These are phyloP conservation scores for Cryphonectria japonica DNA, from an alignment of 2,329 filamentous ascomycete species.

Conservation along the genomic window DNA sequence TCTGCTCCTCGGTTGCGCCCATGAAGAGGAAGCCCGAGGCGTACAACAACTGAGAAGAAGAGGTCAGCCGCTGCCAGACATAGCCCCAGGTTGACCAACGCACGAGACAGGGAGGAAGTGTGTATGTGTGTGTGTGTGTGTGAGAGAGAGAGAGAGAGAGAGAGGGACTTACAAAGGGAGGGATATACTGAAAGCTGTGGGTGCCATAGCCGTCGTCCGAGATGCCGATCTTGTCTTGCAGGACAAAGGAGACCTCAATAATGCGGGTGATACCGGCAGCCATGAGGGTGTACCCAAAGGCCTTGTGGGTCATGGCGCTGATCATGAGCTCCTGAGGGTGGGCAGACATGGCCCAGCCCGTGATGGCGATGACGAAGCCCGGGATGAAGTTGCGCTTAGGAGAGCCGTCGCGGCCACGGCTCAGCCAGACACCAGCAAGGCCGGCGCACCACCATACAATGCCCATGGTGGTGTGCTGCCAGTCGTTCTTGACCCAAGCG, in stretches of 20 bases:
- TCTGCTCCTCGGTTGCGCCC: slow-evolving; percentile 96
- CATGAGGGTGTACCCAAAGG: slow-evolving; percentile 97
- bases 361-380: slow-evolving; percentile 86
- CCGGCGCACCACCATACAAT: slow-evolving; percentile 98
- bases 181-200: slow-evolving; percentile 63
- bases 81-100: neutral
- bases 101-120: too few relatives aligned
- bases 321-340: slow-evolving; percentile 85
- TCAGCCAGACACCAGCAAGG: slow-evolving; percentile 89
- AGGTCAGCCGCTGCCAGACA: slow-evolving; percentile 25
- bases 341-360: slow-evolving; percentile 92
- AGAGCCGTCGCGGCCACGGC: slow-evolving; percentile 76
- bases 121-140: too few relatives aligned
- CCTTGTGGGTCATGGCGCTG: slow-evolving; percentile 83
- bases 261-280: slow-evolving; percentile 81
- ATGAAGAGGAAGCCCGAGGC: slow-evolving; percentile 96
- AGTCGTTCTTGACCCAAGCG: slow-evolving; percentile 88
- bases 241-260: slow-evolving; percentile 87
- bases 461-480: slow-evolving; percentile 99
- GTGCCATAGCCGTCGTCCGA: slow-evolving; percentile 70
- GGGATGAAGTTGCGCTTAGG: slow-evolving; percentile 94
- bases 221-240: slow-evolving; percentile 70
- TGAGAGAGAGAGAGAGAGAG: neutral
- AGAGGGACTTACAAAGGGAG: slow-evolving; percentile 56
- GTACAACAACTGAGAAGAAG: slow-evolving; percentile 70